Base-by-base conservation (phyloP, 2,329 filamentous ascomycete genomes). In the Apiospora rasikravindrae region DNA sequence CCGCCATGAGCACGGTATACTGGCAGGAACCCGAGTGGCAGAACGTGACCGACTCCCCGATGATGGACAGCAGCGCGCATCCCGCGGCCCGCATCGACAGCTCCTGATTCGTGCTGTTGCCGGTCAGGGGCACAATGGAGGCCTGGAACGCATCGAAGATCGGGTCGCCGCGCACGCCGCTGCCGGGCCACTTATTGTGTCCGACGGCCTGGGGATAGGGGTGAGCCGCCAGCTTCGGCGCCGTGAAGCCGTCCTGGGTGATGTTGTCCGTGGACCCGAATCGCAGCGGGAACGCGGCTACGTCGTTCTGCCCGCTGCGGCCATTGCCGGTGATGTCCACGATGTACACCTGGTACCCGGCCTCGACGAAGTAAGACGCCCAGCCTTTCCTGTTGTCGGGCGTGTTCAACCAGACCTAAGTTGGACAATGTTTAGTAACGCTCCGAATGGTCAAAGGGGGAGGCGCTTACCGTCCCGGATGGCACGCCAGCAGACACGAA, bases 271-370 rank as follows among this genome's bases (percentile, higher is more conserved):
- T 73, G 68, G 75, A 78, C 13, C 73, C 75, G 19, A 70, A 67
- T 24, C 73, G 74, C 45, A 74, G 76, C 24, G 75, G 73, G 69
- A 77, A 78, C 24, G 72, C 73, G 26, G 61, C 69, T 6, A 77
- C 44, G 37, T 78, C 73, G 24, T 77, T 73, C 40, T 76, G 73
- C 0, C 73, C 69, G 53, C 73, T 75, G 40, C 78, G 72, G 14
- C 76, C 78, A 45, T 73, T 73, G 16, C 73, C 72, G 0, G 77
- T 74, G 44, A 78, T 75, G 69, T 81, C 80, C 29, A 79, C 69
- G 16, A 88, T 77, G 74, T 86, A 88, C 67, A 86, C 80, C 37
- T 79, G 80, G 73, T 86, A 87, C 22, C 86, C 86, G 42, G 82
- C 76, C 10, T 80, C 76, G 22, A 87, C 77, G 73, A 86, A 87